Conservation (phyloP, 345 rosid genomes). For the Salix brachista region DNA sequence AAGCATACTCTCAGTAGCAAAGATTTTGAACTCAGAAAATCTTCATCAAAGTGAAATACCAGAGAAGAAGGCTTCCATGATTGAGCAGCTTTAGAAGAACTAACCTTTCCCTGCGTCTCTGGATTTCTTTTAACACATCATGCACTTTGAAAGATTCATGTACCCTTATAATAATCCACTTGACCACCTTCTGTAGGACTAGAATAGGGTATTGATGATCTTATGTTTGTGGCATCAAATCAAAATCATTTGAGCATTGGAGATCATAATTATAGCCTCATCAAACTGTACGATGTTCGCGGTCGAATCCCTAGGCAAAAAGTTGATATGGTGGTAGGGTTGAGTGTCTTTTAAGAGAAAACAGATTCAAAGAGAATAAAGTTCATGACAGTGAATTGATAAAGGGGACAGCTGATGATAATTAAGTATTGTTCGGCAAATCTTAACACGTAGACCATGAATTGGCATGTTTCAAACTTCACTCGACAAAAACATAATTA, state of each 20-base stretch:
- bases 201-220: neutral
- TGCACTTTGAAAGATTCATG: neutral
- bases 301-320: slow-evolving; percentile 34
- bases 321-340: slow-evolving; percentile 2
- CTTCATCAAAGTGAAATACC: slow-evolving; percentile 7
- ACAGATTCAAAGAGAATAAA: neutral
- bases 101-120: slow-evolving; percentile 9
- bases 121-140: neutral
- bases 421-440: slow-evolving; percentile 1
- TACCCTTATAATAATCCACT: neutral
- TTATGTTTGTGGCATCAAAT: slow-evolving; percentile 22
- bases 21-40: slow-evolving; percentile 1
- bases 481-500: neutral
- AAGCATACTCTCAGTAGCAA: neutral
- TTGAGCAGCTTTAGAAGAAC: slow-evolving; percentile 13
- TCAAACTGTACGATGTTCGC: slow-evolving; percentile 21
- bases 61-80: slow-evolving; percentile 27
- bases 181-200: neutral
- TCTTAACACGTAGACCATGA: neutral
- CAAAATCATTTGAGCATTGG: slow-evolving; percentile 22
- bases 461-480: neutral
- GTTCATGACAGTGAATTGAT: slow-evolving; percentile 9
- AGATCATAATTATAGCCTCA: slow-evolving; percentile 13
- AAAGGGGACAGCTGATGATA: slow-evolving; percentile 13
- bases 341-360: neutral